A percentile compares a stretch with the other conserved stretches of the same genome.
phyloP scores from a whole-genome alignment of 768 basidiomycete genomes.

The Lactarius pseudohatsudake region DNA sequence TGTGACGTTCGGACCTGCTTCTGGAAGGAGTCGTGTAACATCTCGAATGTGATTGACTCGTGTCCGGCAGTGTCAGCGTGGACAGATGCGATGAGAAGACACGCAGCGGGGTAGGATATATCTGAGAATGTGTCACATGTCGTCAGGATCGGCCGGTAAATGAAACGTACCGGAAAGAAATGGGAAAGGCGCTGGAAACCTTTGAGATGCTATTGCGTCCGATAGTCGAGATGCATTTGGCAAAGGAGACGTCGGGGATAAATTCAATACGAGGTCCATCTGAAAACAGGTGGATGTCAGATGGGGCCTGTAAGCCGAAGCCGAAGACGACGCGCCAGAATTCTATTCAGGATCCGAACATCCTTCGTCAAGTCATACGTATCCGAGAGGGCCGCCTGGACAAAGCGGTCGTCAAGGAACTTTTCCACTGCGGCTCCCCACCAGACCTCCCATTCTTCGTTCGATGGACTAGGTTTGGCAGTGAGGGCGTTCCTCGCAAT shows the following conservation, averaged over 20 bases:
- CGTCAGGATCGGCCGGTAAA: constrained; percentile 1
- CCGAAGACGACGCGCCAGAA: constrained; percentile 52
- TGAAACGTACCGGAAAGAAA: constrained; percentile 51
- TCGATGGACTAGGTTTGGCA: constrained; percentile 32
- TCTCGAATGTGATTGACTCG: constrained; percentile 84
- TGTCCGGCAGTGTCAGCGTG: constrained; percentile 79
- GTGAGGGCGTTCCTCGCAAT: constrained; percentile 51
- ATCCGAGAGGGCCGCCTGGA: constrained; percentile 51
- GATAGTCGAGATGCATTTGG: constrained; percentile 48
- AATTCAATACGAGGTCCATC: constrained; percentile 45
- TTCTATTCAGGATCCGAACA: constrained; percentile 52
- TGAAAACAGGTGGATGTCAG: constrained; percentile 32
- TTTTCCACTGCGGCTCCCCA: constrained; percentile 61
- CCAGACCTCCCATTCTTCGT: constrained; percentile 55
- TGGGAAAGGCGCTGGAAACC: constrained; percentile 52
- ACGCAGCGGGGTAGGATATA: constrained; percentile 74
- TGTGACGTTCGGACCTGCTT: constrained; percentile 70
- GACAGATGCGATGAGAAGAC: constrained; percentile 80
- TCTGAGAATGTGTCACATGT: constrained; percentile 41
- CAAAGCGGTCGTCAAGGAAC: constrained; percentile 52
- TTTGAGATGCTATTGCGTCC: constrained; percentile 50
- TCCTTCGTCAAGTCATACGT: constrained; percentile 63
- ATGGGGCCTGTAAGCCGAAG: constrained; percentile 3
- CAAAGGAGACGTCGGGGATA: constrained; percentile 55
- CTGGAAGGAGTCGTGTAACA: constrained; percentile 79